A percentile compares a stretch with the other conserved stretches of the same genome.
These are phyloP conservation scores for Chaetothyriales sp. DNA, from an alignment of 2,329 filamentous ascomycete genomes.

Conservation along the genomic window DNA sequence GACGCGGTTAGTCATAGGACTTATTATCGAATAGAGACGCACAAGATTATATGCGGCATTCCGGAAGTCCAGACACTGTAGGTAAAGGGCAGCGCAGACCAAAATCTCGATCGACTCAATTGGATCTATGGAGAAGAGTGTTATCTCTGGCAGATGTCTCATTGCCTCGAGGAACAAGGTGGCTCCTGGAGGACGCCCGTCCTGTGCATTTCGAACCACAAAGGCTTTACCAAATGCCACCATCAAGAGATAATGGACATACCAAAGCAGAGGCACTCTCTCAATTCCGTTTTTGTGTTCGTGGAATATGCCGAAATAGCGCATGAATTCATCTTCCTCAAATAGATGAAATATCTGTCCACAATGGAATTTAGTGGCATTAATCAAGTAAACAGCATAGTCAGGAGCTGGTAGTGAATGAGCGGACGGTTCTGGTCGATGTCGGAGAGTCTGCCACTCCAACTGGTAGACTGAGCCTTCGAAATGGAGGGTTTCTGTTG, in stretches of 20 bases:
- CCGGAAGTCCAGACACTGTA: slow-evolving; percentile 39
- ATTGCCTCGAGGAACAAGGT: slow-evolving; percentile 36
- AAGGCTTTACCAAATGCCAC: slow-evolving; percentile 45
- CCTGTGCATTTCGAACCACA: slow-evolving; percentile 26
- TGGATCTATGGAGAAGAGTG: slow-evolving; percentile 30
- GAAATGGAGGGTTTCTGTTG: slow-evolving; percentile 34
- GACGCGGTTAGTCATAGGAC: not conserved
- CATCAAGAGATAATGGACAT: slow-evolving; percentile 41
- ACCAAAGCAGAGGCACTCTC: slow-evolving; percentile 30
- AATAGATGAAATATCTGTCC: slow-evolving; percentile 42
- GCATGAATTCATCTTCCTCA: slow-evolving; percentile 40
- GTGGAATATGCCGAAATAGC: slow-evolving; percentile 30
- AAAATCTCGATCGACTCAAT: slow-evolving; percentile 37
- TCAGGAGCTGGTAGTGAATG: slow-evolving; percentile 38
- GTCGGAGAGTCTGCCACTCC: slow-evolving; percentile 35
- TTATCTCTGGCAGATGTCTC: slow-evolving; percentile 31
- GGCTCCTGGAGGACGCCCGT: slow-evolving; percentile 32
- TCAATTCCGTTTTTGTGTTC: slow-evolving; percentile 21
- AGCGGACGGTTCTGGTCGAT: slow-evolving; percentile 20
- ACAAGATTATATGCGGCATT: slow-evolving; percentile 35
- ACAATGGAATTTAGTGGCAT: slow-evolving; percentile 44
- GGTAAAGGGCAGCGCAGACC: slow-evolving; percentile 39
- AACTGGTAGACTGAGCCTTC: slow-evolving; percentile 41
- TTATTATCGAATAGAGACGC: slow-evolving; percentile 9
- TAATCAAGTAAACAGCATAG: slow-evolving; percentile 40